These are phyloP conservation scores for Anaeromyces robustus DNA, from an alignment of 192 early-diverging fungal species.

Conservation along the genomic window DNA sequence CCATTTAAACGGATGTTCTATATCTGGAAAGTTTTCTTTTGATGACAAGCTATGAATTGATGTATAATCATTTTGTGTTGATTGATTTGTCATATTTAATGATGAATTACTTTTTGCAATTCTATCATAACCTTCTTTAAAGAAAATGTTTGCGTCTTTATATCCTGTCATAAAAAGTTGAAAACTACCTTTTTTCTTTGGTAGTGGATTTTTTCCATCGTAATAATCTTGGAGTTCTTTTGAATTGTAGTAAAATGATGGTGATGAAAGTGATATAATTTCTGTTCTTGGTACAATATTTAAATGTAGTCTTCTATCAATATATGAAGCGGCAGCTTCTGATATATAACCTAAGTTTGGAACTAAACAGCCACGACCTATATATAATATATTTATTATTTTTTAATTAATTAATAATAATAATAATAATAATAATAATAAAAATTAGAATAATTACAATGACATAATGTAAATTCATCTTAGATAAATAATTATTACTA, in stretches of 20 bases:
- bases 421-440: too few relatives aligned
- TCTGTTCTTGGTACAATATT: slow-evolving; percentile 72
- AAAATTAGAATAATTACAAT: too few relatives aligned
- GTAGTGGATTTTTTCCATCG: slow-evolving; percentile 26
- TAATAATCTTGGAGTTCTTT: slow-evolving; percentile 26
- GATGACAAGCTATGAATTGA: not conserved
- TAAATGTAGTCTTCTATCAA: slow-evolving; percentile 59
- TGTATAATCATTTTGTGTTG: slow-evolving; percentile 9
- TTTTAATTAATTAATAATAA: too few relatives aligned
- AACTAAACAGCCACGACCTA: slow-evolving; percentile 30
- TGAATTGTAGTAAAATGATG: slow-evolving; percentile 63
- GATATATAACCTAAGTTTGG: slow-evolving; percentile 81
- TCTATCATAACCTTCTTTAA: slow-evolving; percentile 41
- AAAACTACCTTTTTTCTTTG: slow-evolving; percentile 66
- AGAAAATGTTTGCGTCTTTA: slow-evolving; percentile 70
- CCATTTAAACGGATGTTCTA: slow-evolving; percentile 23
- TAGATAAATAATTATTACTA: too few relatives aligned
- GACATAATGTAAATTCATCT: too few relatives aligned
- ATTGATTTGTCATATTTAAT: slow-evolving; percentile 33
- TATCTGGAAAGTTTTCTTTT: not conserved
- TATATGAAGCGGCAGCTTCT: slow-evolving; percentile 68
- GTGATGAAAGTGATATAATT: slow-evolving; percentile 49
- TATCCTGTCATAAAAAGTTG: slow-evolving; percentile 69
- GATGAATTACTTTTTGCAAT: slow-evolving; percentile 5
- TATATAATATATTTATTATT: too few relatives aligned